Evolutionary conservation across 768 basidiomycete genomes (phyloP).

Genomic region (Mycena galericulata): DNA sequence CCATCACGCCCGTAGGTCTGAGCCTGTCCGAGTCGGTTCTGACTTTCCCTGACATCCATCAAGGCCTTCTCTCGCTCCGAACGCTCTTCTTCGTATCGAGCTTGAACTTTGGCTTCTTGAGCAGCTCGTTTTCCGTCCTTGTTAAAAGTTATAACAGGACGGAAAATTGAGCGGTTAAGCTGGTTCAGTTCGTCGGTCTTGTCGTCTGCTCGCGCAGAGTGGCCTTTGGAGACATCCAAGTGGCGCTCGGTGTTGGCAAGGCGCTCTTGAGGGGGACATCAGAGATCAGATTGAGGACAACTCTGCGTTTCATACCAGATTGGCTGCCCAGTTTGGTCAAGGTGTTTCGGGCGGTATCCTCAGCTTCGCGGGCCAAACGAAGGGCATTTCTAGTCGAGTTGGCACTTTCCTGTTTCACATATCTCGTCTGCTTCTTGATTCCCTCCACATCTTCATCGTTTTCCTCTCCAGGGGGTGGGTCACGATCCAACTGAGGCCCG

Average conservation of each 20-base stretch:
- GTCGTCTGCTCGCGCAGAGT: slow-evolving; percentile 90
- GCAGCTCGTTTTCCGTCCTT: slow-evolving; percentile 92
- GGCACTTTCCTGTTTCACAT: slow-evolving; percentile 92
- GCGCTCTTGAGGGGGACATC: slow-evolving; percentile 64
- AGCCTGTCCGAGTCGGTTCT: slow-evolving; percentile 86
- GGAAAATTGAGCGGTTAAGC: slow-evolving; percentile 95
- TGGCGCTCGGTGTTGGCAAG: slow-evolving; percentile 96
- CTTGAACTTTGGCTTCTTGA: slow-evolving; percentile 84
- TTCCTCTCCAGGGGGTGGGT: slow-evolving; percentile 73
- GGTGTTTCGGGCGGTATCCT: slow-evolving; percentile 93
- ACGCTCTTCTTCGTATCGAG: slow-evolving; percentile 90
- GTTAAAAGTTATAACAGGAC: slow-evolving; percentile 91
- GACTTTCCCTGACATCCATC: slow-evolving; percentile 87
- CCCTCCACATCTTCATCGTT: slow-evolving; percentile 92
- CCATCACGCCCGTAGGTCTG: slow-evolving; percentile 67
- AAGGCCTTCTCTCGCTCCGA: slow-evolving; percentile 86
- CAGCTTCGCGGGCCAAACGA: slow-evolving; percentile 93
- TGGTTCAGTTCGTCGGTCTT: slow-evolving; percentile 94
- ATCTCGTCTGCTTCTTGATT: slow-evolving; percentile 92
- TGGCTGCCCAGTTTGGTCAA: slow-evolving; percentile 88
- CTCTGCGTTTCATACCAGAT: slow-evolving; percentile 73
- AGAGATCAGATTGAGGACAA: slow-evolving; percentile 9
- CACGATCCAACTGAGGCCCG: slow-evolving; percentile 59
- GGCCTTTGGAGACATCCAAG: slow-evolving; percentile 91
- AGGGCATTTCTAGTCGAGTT: slow-evolving; percentile 92